phyloP scores from a whole-genome alignment of 164 flowering plant genomes.

The Platanus orientalis region DNA sequence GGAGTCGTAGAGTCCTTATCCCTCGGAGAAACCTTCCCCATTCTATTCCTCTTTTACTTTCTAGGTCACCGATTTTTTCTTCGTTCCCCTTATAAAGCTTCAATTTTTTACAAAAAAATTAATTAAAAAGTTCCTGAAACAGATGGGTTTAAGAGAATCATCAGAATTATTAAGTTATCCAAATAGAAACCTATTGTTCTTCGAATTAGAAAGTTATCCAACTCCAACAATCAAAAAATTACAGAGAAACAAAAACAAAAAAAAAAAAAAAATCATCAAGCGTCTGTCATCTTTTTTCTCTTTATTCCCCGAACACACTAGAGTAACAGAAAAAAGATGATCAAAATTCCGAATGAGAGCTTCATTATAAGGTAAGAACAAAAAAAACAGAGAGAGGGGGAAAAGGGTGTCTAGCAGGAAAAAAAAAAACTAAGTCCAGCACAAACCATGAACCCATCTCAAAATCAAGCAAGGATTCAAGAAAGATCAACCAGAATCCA shows the following conservation, averaged over 20 bases:
- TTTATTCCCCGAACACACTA: not conserved
- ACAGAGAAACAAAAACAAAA: too few species aligned
- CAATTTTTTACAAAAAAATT: not conserved
- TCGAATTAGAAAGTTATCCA: too few species aligned
- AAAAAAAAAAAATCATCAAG: not conserved
- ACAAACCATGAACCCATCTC: not conserved
- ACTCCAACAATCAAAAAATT: too few species aligned
- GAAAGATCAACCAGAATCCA: too few species aligned
- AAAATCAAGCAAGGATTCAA: not conserved
- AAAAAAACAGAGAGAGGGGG: too few species aligned
- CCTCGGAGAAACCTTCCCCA: constrained; percentile 62
- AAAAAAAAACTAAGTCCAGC: not conserved
- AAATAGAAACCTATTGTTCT: too few species aligned
- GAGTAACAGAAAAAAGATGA: not conserved
- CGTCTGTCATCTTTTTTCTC: not conserved
- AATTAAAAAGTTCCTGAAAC: constrained; percentile 12
- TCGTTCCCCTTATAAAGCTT: not conserved
- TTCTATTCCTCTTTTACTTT: not conserved
- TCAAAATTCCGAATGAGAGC: not conserved
- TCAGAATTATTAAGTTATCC: not conserved
- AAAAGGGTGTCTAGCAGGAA: too few species aligned
- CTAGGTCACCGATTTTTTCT: not conserved
- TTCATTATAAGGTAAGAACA: too few species aligned
- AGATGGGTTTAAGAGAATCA: not conserved
- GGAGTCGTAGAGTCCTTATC: constrained; percentile 30